phyloP scores from a whole-genome alignment of 306 rosid genomes.

The Prunus salicina region DNA sequence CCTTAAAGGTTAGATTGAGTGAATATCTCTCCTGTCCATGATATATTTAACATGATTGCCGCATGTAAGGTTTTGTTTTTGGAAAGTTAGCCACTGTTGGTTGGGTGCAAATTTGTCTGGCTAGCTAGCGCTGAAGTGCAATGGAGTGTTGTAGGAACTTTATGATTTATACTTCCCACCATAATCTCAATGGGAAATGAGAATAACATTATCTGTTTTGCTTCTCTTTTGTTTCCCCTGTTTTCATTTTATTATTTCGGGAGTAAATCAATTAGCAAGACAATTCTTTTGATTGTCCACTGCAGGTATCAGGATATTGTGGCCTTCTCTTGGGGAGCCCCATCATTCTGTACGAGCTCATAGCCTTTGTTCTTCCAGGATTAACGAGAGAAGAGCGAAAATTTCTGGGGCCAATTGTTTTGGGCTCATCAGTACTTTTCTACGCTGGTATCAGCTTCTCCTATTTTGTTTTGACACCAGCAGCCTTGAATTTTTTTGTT shows the following conservation, averaged over 20 bases:
- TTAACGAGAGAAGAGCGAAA: constrained; percentile 76
- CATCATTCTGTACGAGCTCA: constrained; percentile 81
- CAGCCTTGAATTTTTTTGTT: constrained; percentile 88
- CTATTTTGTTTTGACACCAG: constrained; percentile 76
- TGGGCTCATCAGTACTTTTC: constrained; percentile 93
- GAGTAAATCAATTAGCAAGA: not conserved
- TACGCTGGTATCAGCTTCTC: constrained; percentile 89
- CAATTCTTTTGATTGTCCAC: constrained; percentile 12
- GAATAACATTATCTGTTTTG: not conserved
- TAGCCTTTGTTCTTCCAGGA: constrained; percentile 91
- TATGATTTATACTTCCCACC: not conserved
- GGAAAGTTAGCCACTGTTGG: not conserved
- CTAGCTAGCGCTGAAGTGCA: not conserved
- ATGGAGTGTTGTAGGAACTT: not conserved
- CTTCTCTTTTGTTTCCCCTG: not conserved
- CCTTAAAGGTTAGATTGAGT: constrained; percentile 61
- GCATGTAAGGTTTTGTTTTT: not conserved
- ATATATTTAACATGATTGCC: not conserved
- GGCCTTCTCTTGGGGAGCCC: constrained; percentile 96
- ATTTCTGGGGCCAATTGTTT: constrained; percentile 88
- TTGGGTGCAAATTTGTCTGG: not conserved
- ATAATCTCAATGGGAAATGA: not conserved
- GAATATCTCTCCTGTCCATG: not conserved
- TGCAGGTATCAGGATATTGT: constrained; percentile 96
- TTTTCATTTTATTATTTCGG: not conserved